Evolutionary conservation across 2,329 filamentous ascomycete species (phyloP).

Genomic region (Aspergillus nomiae): DNA sequence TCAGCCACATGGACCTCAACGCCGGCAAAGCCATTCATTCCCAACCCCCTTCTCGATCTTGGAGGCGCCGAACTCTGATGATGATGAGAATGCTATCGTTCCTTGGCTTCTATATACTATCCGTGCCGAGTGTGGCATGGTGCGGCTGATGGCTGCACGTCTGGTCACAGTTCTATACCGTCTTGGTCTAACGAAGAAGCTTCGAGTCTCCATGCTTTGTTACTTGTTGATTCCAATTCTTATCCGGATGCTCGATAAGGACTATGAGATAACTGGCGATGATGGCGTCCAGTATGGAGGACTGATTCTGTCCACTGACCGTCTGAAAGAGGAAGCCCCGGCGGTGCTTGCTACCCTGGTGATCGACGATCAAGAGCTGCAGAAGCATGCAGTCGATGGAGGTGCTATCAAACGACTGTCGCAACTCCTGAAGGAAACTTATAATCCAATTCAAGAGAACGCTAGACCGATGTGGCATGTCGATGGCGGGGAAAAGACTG

Average conservation of each 20-base stretch:
- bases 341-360: conserved; percentile 76
- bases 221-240: conserved; percentile 71
- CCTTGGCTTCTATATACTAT: conserved; percentile 71
- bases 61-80: conserved; percentile 52
- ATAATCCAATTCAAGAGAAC: conserved; percentile 59
- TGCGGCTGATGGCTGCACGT: conserved; percentile 68
- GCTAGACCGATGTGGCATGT: conserved; percentile 59
- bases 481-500: conserved; percentile 28
- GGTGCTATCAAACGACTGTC: conserved; percentile 64
- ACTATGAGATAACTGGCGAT: conserved; percentile 43
- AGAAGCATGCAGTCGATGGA: conserved; percentile 78
- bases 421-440: conserved; percentile 66
- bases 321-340: conserved; percentile 70
- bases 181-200: conserved; percentile 65
- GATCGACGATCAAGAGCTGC: conserved; percentile 74
- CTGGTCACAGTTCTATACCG: conserved; percentile 71
- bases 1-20: conserved; percentile 35
- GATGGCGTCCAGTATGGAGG: conserved; percentile 42
- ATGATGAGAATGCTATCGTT: conserved; percentile 70
- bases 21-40: conserved; percentile 40
- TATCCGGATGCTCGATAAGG: conserved; percentile 64
- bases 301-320: conserved; percentile 47
- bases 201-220: conserved; percentile 65
- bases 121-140: conserved; percentile 59
- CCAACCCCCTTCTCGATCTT: conserved; percentile 36